Evolutionary conservation across 805 yeast genomes (phyloP).

Genomic region (Candida patagonica): DNA sequence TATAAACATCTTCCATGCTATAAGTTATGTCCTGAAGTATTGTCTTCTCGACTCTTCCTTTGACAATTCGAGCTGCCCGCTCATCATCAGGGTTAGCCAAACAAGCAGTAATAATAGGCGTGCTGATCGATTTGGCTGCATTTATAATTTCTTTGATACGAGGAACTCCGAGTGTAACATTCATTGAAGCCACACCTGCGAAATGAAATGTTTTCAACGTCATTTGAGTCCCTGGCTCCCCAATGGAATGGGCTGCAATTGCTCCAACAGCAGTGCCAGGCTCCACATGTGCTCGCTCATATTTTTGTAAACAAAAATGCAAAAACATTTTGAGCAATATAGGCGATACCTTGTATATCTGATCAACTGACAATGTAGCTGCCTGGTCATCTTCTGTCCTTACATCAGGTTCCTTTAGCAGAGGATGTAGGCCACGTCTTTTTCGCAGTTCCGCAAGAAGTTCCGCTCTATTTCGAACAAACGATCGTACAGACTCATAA

Average conservation of each 20-base stretch:
- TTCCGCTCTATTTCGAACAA: constrained; percentile 46
- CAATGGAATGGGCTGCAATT: constrained; percentile 97
- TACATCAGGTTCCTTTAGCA: not conserved
- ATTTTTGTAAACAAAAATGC: constrained; percentile 68
- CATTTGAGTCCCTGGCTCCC: constrained; percentile 99
- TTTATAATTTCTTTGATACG: constrained; percentile 98
- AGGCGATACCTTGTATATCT: constrained; percentile 49
- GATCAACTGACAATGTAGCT: constrained; percentile 24
- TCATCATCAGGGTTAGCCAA: constrained; percentile 90
- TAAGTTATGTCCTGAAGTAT: constrained; percentile 74
- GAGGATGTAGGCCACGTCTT: constrained; percentile 3
- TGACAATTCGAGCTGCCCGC: constrained; percentile 96
- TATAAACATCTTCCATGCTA: constrained; percentile 90
- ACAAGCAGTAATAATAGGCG: constrained; percentile 93
- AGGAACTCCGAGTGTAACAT: constrained; percentile 97
- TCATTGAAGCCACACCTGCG: constrained; percentile 99
- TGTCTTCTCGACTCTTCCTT: constrained; percentile 95
- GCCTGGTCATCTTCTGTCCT: constrained; percentile 19
- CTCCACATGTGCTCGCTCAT: constrained; percentile 84
- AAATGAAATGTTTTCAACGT: constrained; percentile 94
- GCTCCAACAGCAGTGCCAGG: constrained; percentile 99
- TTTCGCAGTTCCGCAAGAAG: constrained; percentile 49
- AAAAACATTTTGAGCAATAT: constrained; percentile 56
- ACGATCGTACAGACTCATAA: constrained; percentile 65
- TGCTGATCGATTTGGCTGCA: constrained; percentile 89